Evolutionary conservation across 2,329 filamentous ascomycete species (phyloP).

Genomic region (Fusarium floridanum): DNA sequence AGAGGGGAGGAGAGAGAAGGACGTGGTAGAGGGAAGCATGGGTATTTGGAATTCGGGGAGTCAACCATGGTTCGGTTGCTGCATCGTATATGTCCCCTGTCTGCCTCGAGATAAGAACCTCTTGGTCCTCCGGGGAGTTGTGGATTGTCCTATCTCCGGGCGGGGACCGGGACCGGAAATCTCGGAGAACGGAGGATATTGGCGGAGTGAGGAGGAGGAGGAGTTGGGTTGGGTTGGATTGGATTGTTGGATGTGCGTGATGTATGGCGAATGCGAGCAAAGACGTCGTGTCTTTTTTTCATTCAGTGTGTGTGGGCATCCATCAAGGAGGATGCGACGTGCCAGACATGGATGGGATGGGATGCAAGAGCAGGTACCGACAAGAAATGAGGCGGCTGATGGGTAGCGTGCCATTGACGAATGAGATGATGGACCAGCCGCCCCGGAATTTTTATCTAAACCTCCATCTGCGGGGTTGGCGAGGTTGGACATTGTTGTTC

Average conservation of each 20-base stretch:
- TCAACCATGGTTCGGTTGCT: not conserved
- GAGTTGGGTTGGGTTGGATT: not conserved
- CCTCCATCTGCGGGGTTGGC: slow-evolving; percentile 18
- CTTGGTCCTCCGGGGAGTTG: not conserved
- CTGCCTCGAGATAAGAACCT: not conserved
- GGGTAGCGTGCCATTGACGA: slow-evolving; percentile 26
- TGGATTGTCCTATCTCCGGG: slow-evolving; percentile 11
- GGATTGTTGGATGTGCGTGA: slow-evolving; percentile 6
- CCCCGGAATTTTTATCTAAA: slow-evolving; percentile 1
- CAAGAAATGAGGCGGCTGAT: slow-evolving; percentile 13
- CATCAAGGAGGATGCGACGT: slow-evolving; percentile 4
- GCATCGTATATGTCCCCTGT: not conserved
- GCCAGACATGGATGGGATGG: not conserved
- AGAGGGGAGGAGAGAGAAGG: not conserved
- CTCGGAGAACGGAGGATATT: slow-evolving; percentile 1
- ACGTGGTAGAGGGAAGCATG: not conserved
- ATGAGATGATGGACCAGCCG: slow-evolving; percentile 15
- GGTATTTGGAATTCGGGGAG: slow-evolving; percentile 3
- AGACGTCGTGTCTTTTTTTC: not conserved
- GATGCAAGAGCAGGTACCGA: not conserved
- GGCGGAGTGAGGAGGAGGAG: not conserved
- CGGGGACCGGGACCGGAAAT: slow-evolving; percentile 23
- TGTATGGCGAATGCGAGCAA: slow-evolving; percentile 3
- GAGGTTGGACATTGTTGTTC: not conserved
- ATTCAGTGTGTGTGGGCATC: not conserved